A percentile compares a stretch with the other conserved stretches of the same genome.
phyloP scores from a whole-genome alignment of 768 basidiomycete genomes.

The Gymnopilus junonius region DNA sequence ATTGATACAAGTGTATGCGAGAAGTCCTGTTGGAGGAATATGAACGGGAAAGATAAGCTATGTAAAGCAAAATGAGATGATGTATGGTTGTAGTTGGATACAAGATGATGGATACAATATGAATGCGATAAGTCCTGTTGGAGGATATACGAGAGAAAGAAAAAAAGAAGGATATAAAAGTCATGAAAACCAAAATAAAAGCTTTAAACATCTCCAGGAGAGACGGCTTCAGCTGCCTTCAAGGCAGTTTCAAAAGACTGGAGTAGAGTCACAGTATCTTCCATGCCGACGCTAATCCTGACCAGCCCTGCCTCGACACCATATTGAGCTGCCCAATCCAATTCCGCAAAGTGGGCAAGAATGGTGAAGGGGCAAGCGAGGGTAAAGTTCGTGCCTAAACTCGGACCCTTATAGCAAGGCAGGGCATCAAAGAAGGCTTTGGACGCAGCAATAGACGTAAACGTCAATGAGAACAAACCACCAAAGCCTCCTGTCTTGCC shows the following conservation, averaged over 20 bases:
- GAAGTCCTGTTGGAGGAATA: conserved; percentile 28
- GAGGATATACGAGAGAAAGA: conserved; percentile 1
- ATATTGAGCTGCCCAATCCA: conserved; percentile 89
- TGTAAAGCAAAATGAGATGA: neutral
- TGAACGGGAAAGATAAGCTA: conserved; percentile 1
- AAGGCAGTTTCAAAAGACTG: conserved; percentile 67
- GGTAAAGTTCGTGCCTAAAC: conserved; percentile 94
- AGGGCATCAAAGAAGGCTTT: conserved; percentile 85
- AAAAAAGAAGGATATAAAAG: neutral
- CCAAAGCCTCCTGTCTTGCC: conserved; percentile 67
- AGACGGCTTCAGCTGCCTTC: conserved; percentile 64
- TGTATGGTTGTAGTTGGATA: neutral
- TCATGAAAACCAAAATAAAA: neutral
- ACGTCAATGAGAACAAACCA: conserved; percentile 87
- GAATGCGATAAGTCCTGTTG: conserved; percentile 10
- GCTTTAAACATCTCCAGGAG: neutral
- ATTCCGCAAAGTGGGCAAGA: conserved; percentile 86
- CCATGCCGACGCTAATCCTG: conserved; percentile 90
- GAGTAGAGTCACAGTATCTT: conserved; percentile 63
- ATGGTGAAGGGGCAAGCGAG: conserved; percentile 93
- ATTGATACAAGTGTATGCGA: conserved; percentile 22
- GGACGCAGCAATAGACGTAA: conserved; percentile 70
- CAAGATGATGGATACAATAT: neutral
- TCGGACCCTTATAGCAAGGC: conserved; percentile 86
- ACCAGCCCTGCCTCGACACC: conserved; percentile 87